These are phyloP conservation scores for Phytopythium aichiense DNA, from an alignment of 352 stramenopile genomes.

Conservation along the genomic window DNA sequence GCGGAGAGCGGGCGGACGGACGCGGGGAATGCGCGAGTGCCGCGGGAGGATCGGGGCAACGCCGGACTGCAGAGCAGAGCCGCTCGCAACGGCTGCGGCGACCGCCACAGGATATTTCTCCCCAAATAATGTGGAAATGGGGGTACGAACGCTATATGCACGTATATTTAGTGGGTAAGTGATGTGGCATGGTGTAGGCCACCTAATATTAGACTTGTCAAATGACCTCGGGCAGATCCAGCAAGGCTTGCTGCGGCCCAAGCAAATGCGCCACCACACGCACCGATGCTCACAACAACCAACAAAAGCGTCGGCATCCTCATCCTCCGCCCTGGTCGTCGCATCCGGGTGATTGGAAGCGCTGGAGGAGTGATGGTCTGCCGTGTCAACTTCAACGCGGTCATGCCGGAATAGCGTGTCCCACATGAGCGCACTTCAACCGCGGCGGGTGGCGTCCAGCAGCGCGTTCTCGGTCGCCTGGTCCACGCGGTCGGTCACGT, in stretches of 20 bases:
- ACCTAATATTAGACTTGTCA: not conserved
- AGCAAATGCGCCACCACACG: not conserved
- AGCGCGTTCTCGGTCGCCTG: constrained; percentile 5
- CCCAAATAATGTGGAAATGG: not conserved
- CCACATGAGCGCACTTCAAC: not conserved
- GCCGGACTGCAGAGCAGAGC: not conserved
- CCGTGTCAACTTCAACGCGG: not conserved
- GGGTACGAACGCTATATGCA: not conserved
- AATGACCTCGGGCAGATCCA: too few relatives aligned
- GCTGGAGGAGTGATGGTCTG: not conserved
- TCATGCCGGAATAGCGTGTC: not conserved
- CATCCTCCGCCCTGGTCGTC: not conserved
- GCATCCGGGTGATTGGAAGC: not conserved
- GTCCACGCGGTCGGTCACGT: not conserved
- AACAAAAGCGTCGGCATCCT: not conserved
- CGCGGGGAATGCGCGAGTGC: not conserved
- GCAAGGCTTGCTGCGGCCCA: not conserved
- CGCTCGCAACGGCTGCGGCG: not conserved
- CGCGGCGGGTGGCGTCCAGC: not conserved
- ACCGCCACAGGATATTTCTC: constrained; percentile 6
- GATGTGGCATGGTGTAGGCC: not conserved
- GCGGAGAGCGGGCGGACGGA: not conserved
- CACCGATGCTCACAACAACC: too few relatives aligned
- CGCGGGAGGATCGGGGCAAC: not conserved
- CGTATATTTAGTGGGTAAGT: not conserved